Evolutionary conservation across 2,329 filamentous ascomycete genomes (phyloP), one percentile per base, ranked within the genome.

Genomic region (Ophiostoma tasmaniense): DNA sequence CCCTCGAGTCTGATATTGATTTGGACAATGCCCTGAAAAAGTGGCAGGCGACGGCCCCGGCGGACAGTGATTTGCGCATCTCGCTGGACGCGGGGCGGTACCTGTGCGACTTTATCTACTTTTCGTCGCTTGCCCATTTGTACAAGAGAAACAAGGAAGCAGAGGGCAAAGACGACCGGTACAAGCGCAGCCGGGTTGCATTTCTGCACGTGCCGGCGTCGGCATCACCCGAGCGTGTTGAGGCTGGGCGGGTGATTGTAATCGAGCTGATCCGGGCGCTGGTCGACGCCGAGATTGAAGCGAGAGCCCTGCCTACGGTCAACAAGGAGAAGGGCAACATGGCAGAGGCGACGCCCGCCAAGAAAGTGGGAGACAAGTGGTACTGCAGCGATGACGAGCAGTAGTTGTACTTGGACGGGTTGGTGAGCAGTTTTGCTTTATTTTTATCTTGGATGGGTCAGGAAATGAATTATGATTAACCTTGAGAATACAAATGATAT

Each of bases 21-120:
- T 73, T 88, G 25, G 81, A 83, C n/a, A 83, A 85, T 69, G 81
- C 89, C 1, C 78, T 86, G 74, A 72, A 73, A 68, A 77, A 83
- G 72, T 90, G 88, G 88, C 82, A 81, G 72, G 75, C 75, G 39
- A 76, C 82, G 14, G 66, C 66, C 17, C 22, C 62, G 66, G 79
- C 82, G 72, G 76, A 79, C 62, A 72, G 78, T 66, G 81, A 84
- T 71, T 76, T 88, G 8, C 82, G 86, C 39, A 80, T 90, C 52
- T 92, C 89, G 0, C 83, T 87, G 61, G 88, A 93, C 73, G 87
- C 90, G 0, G 90, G 90, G 2, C 84, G 84, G 25, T 93, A 89
- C 76, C 81, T 93, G 20, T 93, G 90, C 78, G 90, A 93, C 75
- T 93, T 91, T 75, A 92, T 90, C 73, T 91, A 90, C 77, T 92